Percentiles rank a stretch among this genome's conserved stretches.
Evolutionary conservation across 2,329 filamentous ascomycete species (phyloP).

Genomic region (Paecilomyces variotii): DNA sequence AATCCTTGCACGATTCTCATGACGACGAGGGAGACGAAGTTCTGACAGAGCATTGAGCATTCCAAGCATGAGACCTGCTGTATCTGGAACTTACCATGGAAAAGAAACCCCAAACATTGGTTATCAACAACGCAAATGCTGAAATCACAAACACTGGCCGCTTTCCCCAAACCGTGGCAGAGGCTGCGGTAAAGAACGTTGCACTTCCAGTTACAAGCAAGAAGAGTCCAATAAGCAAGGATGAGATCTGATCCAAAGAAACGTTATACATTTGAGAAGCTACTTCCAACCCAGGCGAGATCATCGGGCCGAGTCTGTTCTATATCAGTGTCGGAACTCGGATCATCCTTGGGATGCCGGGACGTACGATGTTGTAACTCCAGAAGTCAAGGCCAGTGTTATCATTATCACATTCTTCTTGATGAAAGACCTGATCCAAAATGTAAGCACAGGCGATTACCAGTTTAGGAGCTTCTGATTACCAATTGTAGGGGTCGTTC

Average conservation of each 20-base stretch:
- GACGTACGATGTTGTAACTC: conserved; percentile 17
- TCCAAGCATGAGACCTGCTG: neutral
- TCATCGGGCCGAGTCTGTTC: conserved; percentile 32
- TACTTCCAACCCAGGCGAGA: conserved; percentile 30
- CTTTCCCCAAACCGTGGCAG: conserved; percentile 29
- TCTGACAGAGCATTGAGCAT: conserved; percentile 9
- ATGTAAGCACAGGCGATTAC: neutral
- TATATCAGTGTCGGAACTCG: neutral
- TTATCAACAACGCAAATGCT: conserved; percentile 24
- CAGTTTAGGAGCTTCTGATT: neutral
- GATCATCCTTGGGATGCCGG: neutral
- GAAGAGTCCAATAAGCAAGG: conserved; percentile 23
- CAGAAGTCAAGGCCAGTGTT: conserved; percentile 17
- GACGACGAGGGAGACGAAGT: conserved; percentile 29
- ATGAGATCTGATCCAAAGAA: conserved; percentile 29
- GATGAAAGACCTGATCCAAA: conserved; percentile 8
- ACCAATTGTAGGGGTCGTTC: conserved; percentile 23
- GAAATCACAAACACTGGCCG: conserved; percentile 32
- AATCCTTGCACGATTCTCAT: conserved; percentile 17
- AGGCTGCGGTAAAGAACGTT: conserved; percentile 36
- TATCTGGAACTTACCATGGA: conserved; percentile 14
- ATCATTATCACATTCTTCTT: conserved; percentile 18
- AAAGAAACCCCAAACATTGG: conserved; percentile 35
- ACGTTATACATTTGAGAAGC: conserved; percentile 29
- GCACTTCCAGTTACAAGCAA: conserved; percentile 34